Percentiles rank a stretch among this genome's conserved stretches.
These are phyloP conservation scores for Psilocybe tampanensis DNA, from an alignment of 768 basidiomycete genomes.

Conservation along the genomic window DNA sequence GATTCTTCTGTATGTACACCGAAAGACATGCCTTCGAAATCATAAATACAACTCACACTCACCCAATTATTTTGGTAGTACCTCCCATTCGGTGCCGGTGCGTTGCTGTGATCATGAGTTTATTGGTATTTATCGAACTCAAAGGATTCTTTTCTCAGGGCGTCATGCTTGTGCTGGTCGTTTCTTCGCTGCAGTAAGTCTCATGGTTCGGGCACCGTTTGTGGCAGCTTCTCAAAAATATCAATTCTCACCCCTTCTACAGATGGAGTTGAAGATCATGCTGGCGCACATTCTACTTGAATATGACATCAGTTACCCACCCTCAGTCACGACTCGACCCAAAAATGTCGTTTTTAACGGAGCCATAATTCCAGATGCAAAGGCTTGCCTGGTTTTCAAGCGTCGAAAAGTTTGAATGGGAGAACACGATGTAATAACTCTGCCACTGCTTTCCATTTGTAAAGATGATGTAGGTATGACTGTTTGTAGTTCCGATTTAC, in stretches of 20 bases:
- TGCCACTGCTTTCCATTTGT: too few species aligned
- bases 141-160: constrained; percentile 22
- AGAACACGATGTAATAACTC: background rate
- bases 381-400: constrained; percentile 33
- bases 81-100: constrained; percentile 42
- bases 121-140: background rate
- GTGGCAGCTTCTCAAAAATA: constrained; percentile 1
- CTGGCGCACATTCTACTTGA: constrained; percentile 35
- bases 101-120: background rate
- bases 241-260: constrained; percentile 1
- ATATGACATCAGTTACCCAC: constrained; percentile 32
- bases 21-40: constrained; percentile 1
- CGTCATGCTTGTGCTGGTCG: constrained; percentile 39
- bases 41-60: constrained; percentile 1
- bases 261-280: constrained; percentile 42
- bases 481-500: background rate
- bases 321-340: constrained; percentile 27
- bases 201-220: constrained; percentile 1
- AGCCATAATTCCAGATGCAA: constrained; percentile 34
- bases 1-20: constrained; percentile 33
- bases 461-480: too few species aligned
- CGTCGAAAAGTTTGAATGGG: constrained; percentile 11
- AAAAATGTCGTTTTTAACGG: constrained; percentile 35
- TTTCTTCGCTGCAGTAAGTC: constrained; percentile 37
- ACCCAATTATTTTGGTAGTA: constrained; percentile 24